Evolutionary conservation across 106 monocot species (phyloP).

Genomic region (Apostasia ramifera): DNA sequence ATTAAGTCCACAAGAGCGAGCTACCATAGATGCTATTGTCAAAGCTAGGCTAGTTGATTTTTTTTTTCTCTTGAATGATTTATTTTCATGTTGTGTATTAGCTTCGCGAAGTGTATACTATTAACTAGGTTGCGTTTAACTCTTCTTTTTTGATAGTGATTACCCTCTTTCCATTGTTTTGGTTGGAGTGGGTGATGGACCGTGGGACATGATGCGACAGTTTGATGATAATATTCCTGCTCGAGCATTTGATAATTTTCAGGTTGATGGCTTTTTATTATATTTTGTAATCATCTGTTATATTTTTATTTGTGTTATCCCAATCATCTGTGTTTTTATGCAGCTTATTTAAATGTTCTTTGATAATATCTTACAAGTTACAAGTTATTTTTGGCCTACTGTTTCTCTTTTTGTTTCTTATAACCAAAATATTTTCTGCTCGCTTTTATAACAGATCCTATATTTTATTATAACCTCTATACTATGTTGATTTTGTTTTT

Average conservation of each 20-base stretch:
- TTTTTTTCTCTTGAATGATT: neutral
- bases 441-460: neutral
- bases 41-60: constrained; percentile 50
- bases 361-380: too few relatives aligned
- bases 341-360: too few relatives aligned
- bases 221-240: constrained; percentile 83
- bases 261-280: constrained; percentile 26
- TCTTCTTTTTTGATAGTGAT: constrained; percentile 26
- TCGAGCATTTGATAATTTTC: constrained; percentile 74
- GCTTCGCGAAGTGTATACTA: neutral
- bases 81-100: neutral
- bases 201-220: constrained; percentile 83
- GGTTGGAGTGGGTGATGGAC: constrained; percentile 83
- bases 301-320: too few relatives aligned
- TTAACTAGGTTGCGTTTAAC: neutral
- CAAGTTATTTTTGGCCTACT: neutral
- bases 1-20: constrained; percentile 61
- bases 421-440: neutral
- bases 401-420: neutral
- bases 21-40: constrained; percentile 70
- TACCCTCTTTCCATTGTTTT: constrained; percentile 74
- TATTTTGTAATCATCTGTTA: neutral
- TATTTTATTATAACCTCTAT: constrained; percentile 1
- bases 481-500: neutral
- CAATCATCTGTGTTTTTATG: too few relatives aligned